These are phyloP conservation scores for Citrullus colocynthis DNA, from an alignment of 306 rosid species.

Conservation along the genomic window DNA sequence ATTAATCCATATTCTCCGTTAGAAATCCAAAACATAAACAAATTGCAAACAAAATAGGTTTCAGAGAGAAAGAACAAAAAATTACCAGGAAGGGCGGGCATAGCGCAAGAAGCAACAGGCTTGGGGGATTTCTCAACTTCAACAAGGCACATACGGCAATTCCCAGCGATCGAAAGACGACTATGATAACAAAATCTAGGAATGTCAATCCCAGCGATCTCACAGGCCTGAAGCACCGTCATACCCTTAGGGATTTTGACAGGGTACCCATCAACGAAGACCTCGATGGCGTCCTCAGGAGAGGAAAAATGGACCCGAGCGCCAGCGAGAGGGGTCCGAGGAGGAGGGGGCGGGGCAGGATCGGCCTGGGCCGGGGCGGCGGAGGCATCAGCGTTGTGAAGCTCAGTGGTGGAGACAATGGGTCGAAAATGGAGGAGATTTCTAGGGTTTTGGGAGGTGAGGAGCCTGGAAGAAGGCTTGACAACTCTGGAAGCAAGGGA, in stretches of 20 bases:
- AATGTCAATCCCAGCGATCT: constrained; percentile 87
- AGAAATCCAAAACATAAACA: background rate
- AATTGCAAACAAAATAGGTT: background rate
- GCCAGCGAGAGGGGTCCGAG: constrained; percentile 55
- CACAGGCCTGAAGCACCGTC: constrained; percentile 93
- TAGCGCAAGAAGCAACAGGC: constrained; percentile 99
- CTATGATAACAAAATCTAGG: constrained; percentile 93
- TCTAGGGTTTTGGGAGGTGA: constrained; percentile 33
- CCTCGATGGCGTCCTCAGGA: constrained; percentile 88
- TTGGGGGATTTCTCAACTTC: constrained; percentile 99
- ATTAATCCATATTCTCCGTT: background rate
- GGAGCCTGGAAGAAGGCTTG: constrained; percentile 45
- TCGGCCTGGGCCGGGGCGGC: constrained; percentile 41
- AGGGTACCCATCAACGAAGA: constrained; percentile 80
- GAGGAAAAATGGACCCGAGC: constrained; percentile 66
- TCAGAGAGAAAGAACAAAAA: too few relatives aligned
- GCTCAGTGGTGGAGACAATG: constrained; percentile 70
- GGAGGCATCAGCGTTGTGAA: constrained; percentile 50
- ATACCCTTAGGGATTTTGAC: constrained; percentile 93
- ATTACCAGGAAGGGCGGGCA: constrained; percentile 99
- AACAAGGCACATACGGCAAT: constrained; percentile 98
- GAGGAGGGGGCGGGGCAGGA: constrained; percentile 29
- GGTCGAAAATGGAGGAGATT: constrained; percentile 32
- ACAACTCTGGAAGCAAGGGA: constrained; percentile 60
- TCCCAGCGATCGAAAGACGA: constrained; percentile 82